These are phyloP conservation scores for Phaeosphaeria sp. DNA, from an alignment of 2,329 filamentous ascomycete genomes.

Conservation along the genomic window DNA sequence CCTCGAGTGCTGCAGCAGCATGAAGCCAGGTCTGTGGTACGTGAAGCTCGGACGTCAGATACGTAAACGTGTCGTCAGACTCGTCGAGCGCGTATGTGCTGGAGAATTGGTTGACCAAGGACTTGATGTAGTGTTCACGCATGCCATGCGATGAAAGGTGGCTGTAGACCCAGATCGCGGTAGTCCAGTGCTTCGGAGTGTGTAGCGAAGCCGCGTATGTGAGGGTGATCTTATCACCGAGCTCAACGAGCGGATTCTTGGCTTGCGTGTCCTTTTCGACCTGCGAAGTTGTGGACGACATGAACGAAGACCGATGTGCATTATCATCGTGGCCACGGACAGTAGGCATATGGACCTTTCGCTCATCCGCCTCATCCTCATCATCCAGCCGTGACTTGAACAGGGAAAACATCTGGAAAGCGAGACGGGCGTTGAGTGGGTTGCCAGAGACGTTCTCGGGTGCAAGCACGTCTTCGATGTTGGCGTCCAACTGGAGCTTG, in stretches of 20 bases:
- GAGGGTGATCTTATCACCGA: conserved; percentile 63
- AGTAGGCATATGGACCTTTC: conserved; percentile 42
- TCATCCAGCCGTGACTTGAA: conserved; percentile 46
- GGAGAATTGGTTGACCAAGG: conserved; percentile 66
- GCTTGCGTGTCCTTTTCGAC: conserved; percentile 58
- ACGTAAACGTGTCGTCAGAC: conserved; percentile 62
- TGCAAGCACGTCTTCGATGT: conserved; percentile 73
- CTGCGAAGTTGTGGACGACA: conserved; percentile 38
- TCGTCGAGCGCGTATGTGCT: conserved; percentile 67
- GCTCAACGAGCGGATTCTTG: conserved; percentile 64
- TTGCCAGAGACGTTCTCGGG: conserved; percentile 80
- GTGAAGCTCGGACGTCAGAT: conserved; percentile 69
- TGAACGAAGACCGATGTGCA: conserved; percentile 28
- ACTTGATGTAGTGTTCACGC: conserved; percentile 76
- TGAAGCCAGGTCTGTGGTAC: conserved; percentile 83
- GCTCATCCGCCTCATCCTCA: conserved; percentile 29
- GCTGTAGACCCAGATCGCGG: conserved; percentile 76
- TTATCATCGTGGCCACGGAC: conserved; percentile 25
- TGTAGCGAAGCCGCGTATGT: conserved; percentile 47
- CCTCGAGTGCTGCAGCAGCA: conserved; percentile 84
- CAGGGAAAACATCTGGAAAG: conserved; percentile 81
- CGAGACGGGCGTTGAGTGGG: conserved; percentile 75
- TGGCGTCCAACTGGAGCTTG: conserved; percentile 50
- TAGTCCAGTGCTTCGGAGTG: conserved; percentile 44
- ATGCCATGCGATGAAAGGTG: conserved; percentile 71